Conservation (phyloP, 768 basidiomycete genomes). For the Boletus bicolor region DNA sequence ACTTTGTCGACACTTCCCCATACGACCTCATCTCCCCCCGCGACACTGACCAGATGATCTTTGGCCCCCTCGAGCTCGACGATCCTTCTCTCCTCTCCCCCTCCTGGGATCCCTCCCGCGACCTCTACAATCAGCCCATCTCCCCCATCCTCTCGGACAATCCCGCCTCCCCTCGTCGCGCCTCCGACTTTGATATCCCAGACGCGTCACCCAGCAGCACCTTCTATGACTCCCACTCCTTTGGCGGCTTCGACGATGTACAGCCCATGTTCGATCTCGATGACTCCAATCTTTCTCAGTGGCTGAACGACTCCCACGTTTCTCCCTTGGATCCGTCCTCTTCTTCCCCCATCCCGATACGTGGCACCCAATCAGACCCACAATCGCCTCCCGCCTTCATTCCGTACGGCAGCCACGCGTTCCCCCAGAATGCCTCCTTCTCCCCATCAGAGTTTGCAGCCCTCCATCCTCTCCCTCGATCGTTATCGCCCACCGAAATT, state of each 20-base stretch:
- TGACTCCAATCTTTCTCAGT: slow-evolving; percentile 46
- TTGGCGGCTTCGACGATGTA: slow-evolving; percentile 31
- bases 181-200: slow-evolving; percentile 39
- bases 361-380: slow-evolving; percentile 40
- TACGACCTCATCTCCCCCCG: slow-evolving; percentile 36
- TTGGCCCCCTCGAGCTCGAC: slow-evolving; percentile 34
- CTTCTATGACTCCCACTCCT: slow-evolving; percentile 34
- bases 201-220: slow-evolving; percentile 39
- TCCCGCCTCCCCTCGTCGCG: slow-evolving; percentile 39
- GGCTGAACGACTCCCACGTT: slow-evolving; percentile 62
- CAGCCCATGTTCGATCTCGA: slow-evolving; percentile 39
- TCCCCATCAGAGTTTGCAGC: slow-evolving; percentile 62
- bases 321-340: slow-evolving; percentile 33
- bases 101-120: slow-evolving; percentile 28
- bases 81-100: slow-evolving; percentile 28
- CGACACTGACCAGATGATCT: slow-evolving; percentile 35
- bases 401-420: slow-evolving; percentile 45
- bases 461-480: slow-evolving; percentile 59
- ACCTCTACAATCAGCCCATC: slow-evolving; percentile 38
- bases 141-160: slow-evolving; percentile 41
- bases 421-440: slow-evolving; percentile 49
- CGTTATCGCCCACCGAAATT: slow-evolving; percentile 54
- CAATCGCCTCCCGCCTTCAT: slow-evolving; percentile 47
- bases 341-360: slow-evolving; percentile 65
- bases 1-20: slow-evolving; percentile 42